A percentile compares a stretch with the other conserved stretches of the same genome.
Evolutionary conservation across 768 basidiomycete species (phyloP).

Genomic region (Cytidiella melzeri): DNA sequence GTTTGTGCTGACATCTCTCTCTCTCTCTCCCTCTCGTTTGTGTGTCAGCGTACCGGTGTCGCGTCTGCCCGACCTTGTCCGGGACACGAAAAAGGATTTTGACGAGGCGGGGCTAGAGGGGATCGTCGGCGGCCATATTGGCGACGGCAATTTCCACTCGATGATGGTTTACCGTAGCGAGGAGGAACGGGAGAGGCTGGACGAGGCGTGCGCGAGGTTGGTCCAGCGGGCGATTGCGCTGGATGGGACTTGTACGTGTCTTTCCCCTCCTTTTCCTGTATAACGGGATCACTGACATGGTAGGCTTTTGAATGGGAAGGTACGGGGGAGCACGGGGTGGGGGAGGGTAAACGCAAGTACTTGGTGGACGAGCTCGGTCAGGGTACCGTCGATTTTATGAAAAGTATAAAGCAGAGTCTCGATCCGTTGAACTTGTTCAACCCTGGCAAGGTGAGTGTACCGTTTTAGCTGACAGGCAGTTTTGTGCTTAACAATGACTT

Average conservation of each 20-base stretch:
- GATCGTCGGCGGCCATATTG: constrained; percentile 71
- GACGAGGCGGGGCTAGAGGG: constrained; percentile 47
- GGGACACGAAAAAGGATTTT: constrained; percentile 70
- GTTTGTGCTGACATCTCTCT: too few species aligned
- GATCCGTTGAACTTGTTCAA: constrained; percentile 73
- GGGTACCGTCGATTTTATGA: constrained; percentile 82
- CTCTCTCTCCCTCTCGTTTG: neutral
- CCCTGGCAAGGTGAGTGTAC: constrained; percentile 65
- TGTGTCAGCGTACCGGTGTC: constrained; percentile 52
- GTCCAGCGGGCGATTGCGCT: constrained; percentile 61
- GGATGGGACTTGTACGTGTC: constrained; percentile 67
- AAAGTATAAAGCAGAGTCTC: constrained; percentile 65
- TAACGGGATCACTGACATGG: neutral
- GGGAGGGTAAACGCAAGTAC: constrained; percentile 77
- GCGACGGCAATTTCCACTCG: constrained; percentile 52
- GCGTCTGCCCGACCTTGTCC: constrained; percentile 55
- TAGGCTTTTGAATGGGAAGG: constrained; percentile 30
- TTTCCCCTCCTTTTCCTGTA: neutral
- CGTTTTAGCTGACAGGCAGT: neutral
- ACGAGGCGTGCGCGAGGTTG: constrained; percentile 47
- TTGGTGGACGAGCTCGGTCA: constrained; percentile 76
- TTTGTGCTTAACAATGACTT: neutral
- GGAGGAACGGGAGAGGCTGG: constrained; percentile 28
- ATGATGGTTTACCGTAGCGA: constrained; percentile 32
- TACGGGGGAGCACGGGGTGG: constrained; percentile 84